phyloP scores from a whole-genome alignment of 1,139 yeast species.

The Lodderomyces orthopsilosis region DNA sequence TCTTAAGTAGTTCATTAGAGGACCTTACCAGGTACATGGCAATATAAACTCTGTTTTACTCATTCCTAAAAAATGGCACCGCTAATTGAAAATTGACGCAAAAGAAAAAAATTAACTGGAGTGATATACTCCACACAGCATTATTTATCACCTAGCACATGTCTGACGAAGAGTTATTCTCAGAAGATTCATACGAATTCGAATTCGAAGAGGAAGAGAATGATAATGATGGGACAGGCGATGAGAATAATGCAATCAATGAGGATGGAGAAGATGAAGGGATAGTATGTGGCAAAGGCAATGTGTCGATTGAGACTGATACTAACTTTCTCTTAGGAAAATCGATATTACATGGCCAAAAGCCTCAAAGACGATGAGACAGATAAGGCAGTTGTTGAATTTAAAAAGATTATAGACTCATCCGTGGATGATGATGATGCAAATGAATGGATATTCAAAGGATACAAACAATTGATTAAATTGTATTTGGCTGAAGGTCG shows the following conservation, averaged over 20 bases:
- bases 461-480: conserved; percentile 66
- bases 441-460: conserved; percentile 51
- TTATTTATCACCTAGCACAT: too few relatives aligned
- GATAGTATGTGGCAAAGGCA: conserved; percentile 46
- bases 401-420: conserved; percentile 32
- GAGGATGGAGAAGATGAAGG: conserved; percentile 32
- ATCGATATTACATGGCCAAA: conserved; percentile 61
- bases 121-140: too few relatives aligned
- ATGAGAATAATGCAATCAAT: conserved; percentile 18
- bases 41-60: too few relatives aligned
- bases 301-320: conserved; percentile 15
- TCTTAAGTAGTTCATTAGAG: too few relatives aligned
- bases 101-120: too few relatives aligned
- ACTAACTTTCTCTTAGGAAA: conserved; percentile 40
- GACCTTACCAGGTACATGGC: too few relatives aligned
- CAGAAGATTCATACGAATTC: conserved; percentile 65
- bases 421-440: conserved; percentile 23
- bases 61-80: too few relatives aligned
- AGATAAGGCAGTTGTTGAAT: conserved; percentile 42
- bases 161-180: conserved; percentile 59
- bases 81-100: too few relatives aligned
- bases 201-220: conserved; percentile 63
- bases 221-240: conserved; percentile 20
- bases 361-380: conserved; percentile 60
- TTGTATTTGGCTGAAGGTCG: conserved; percentile 37